phyloP scores from a whole-genome alignment of 768 basidiomycete species.

The Termitomyces sp. region DNA sequence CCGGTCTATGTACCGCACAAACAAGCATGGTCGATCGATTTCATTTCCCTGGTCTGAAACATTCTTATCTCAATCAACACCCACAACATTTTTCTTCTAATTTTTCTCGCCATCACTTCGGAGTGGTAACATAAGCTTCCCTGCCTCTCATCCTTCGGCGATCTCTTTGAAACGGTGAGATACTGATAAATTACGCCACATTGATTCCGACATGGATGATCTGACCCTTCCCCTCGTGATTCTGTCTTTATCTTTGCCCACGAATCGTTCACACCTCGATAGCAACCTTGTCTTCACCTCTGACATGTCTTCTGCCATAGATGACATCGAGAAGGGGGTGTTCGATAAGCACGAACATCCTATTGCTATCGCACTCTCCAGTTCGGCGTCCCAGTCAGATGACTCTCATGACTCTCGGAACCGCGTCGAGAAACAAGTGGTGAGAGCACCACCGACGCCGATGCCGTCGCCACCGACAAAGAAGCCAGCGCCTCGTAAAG shows the following conservation, averaged over 20 bases:
- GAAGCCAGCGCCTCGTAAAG: constrained; percentile 28
- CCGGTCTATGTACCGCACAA: background rate
- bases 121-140: constrained; percentile 20
- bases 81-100: background rate
- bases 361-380: constrained; percentile 17
- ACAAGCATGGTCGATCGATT: background rate
- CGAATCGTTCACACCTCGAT: constrained; percentile 3
- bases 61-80: constrained; percentile 9
- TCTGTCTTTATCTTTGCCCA: constrained; percentile 15
- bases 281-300: background rate
- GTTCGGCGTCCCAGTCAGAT: constrained; percentile 11
- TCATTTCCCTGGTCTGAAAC: background rate
- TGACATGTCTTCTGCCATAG: constrained; percentile 19
- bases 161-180: constrained; percentile 33
- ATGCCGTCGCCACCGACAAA: constrained; percentile 12
- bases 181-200: constrained; percentile 29
- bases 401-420: background rate
- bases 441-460: background rate
- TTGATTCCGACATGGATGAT: constrained; percentile 15
- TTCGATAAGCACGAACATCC: constrained; percentile 24
- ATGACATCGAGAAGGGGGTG: constrained; percentile 37
- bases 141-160: constrained; percentile 28
- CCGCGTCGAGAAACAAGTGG: background rate
- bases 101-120: constrained; percentile 31
- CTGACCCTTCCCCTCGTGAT: constrained; percentile 15